These are phyloP conservation scores for Quercus lobata DNA, from an alignment of 331 rosid genomes.

Conservation along the genomic window DNA sequence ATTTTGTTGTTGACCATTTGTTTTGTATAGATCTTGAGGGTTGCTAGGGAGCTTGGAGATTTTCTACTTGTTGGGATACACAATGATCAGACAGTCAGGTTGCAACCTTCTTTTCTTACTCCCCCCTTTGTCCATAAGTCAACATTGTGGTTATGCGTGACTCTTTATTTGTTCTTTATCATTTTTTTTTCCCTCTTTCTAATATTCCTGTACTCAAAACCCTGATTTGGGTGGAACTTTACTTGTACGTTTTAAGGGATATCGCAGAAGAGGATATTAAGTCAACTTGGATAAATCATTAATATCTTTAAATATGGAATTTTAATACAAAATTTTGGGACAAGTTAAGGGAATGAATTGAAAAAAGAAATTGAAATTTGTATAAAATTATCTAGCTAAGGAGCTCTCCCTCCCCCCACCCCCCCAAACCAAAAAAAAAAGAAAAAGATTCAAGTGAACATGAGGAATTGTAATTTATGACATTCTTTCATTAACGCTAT, in stretches of 20 bases:
- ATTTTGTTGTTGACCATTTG: background rate
- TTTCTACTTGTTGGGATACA: constrained; percentile 65
- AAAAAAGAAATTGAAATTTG: background rate
- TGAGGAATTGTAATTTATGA: background rate
- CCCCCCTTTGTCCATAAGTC: background rate
- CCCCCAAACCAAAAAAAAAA: no score
- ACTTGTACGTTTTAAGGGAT: background rate
- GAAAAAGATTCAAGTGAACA: background rate
- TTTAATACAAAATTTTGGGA: no score
- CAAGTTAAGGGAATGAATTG: background rate
- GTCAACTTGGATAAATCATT: background rate
- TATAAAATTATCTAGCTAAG: background rate
- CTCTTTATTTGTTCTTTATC: background rate
- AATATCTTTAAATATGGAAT: background rate
- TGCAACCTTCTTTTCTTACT: background rate
- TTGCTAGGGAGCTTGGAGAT: constrained; percentile 52
- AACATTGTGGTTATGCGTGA: background rate
- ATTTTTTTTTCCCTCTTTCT: background rate
- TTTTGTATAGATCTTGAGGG: constrained; percentile 43
- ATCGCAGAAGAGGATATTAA: background rate
- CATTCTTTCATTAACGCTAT: background rate
- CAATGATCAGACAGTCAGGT: constrained; percentile 58
- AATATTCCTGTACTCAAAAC: background rate
- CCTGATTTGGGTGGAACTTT: background rate
- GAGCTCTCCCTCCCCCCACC: background rate